phyloP scores from a whole-genome alignment of 352 stramenopile genomes.

The Phytophthora nicotianae region DNA sequence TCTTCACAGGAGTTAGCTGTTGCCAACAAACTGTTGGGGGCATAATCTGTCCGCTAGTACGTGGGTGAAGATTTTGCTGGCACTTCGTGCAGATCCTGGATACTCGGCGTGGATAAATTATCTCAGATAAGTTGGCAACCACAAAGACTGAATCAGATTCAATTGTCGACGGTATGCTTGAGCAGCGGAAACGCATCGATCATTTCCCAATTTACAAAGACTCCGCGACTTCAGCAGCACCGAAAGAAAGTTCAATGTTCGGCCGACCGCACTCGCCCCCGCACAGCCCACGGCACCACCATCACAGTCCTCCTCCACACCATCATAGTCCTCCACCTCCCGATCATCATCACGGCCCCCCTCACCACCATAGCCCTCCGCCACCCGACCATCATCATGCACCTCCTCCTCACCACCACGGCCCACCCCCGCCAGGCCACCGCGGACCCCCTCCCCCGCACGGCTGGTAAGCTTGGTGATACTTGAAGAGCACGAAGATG shows the following conservation, averaged over 20 bases:
- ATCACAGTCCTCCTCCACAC: slow-evolving; percentile 9
- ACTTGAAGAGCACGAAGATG: not conserved
- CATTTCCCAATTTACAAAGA: slow-evolving; percentile 24
- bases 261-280: slow-evolving; percentile 17
- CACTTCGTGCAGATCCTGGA: slow-evolving; percentile 12
- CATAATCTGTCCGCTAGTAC: not conserved
- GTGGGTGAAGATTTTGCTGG: slow-evolving; percentile 18
- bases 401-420: slow-evolving; percentile 13
- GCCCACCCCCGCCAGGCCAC: slow-evolving; percentile 9
- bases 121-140: too few species aligned
- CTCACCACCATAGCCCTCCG: slow-evolving; percentile 9
- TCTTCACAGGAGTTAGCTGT: too few species aligned
- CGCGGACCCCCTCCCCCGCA: slow-evolving; percentile 11
- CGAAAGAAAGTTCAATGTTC: slow-evolving; percentile 20
- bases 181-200: not conserved
- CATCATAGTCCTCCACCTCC: slow-evolving; percentile 17
- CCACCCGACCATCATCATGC: slow-evolving; percentile 10
- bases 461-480: slow-evolving; percentile 18
- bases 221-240: slow-evolving; percentile 4
- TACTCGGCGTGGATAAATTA: too few species aligned
- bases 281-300: slow-evolving; percentile 20
- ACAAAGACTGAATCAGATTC: too few species aligned
- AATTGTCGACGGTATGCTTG: slow-evolving; percentile 7
- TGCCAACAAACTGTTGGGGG: not conserved
- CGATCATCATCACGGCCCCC: not conserved